Evolutionary conservation across 371 early-diverging fungal species (phyloP).

Genomic region (Circinella minor): DNA sequence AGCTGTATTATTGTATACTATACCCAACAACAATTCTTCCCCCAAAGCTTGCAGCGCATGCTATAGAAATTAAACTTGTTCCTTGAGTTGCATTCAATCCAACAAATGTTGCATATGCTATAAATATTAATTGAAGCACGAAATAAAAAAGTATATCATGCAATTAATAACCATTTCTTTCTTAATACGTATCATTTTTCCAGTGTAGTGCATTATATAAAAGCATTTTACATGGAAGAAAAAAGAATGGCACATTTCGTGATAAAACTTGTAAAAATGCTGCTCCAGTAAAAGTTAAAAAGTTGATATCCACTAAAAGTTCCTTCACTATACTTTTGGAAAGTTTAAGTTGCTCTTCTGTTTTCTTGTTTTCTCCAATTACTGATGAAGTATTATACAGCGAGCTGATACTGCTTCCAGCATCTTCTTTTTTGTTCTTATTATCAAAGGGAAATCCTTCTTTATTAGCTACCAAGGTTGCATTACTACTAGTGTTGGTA

Average conservation of each 20-base stretch:
- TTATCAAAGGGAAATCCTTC: neutral
- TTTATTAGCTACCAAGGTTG: neutral
- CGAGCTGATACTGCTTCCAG: no score
- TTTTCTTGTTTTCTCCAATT: neutral
- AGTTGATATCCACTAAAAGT: conserved; percentile 9
- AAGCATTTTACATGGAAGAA: conserved; percentile 12
- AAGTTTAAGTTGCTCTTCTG: neutral
- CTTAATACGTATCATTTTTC: no score
- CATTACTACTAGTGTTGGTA: neutral
- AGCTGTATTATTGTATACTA: neutral
- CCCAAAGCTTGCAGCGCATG: conserved; percentile 56
- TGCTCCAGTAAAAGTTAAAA: conserved; percentile 7
- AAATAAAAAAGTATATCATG: no score
- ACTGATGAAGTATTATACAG: no score
- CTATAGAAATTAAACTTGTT: conserved; percentile 34
- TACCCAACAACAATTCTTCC: conserved; percentile 55
- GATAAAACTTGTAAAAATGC: conserved; percentile 8
- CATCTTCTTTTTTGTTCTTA: neutral
- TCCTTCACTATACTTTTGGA: neutral
- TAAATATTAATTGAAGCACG: neutral
- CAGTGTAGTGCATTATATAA: no score
- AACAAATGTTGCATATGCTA: conserved; percentile 15
- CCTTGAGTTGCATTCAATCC: conserved; percentile 30
- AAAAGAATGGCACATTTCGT: conserved; percentile 21
- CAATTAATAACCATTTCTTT: neutral